Evolutionary conservation across 2,329 filamentous ascomycete species (phyloP).

Genomic region (Diaporthe amygdali): DNA sequence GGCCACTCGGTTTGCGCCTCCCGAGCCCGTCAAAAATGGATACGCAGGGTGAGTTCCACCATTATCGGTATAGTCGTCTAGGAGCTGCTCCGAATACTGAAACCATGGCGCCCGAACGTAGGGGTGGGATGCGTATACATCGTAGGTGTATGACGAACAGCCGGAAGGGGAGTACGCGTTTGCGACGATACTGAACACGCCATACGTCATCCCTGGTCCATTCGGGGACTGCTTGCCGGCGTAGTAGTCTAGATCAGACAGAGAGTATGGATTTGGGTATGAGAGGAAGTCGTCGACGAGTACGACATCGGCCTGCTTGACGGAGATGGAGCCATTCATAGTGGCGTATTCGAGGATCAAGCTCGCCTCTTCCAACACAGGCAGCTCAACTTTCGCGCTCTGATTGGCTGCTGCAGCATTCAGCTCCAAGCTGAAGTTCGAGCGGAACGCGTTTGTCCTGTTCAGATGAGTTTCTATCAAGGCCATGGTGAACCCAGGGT

Average conservation of each 20-base stretch:
- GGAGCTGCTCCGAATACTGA: slow-evolving; percentile 25
- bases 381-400: slow-evolving; percentile 1
- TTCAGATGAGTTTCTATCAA: slow-evolving; percentile 60
- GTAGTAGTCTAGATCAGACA: slow-evolving; percentile 23
- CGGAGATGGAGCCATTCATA: slow-evolving; percentile 64
- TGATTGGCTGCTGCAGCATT: slow-evolving; percentile 43
- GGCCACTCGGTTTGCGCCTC: slow-evolving; percentile 22
- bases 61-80: slow-evolving; percentile 23
- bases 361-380: slow-evolving; percentile 39
- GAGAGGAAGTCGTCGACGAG: slow-evolving; percentile 24
- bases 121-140: slow-evolving; percentile 14
- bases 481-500: slow-evolving; percentile 72
- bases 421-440: slow-evolving; percentile 54
- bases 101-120: slow-evolving; percentile 24
- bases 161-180: slow-evolving; percentile 22
- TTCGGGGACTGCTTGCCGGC: slow-evolving; percentile 19
- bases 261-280: slow-evolving; percentile 19
- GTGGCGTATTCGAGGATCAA: slow-evolving; percentile 67
- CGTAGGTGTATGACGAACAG: slow-evolving; percentile 22
- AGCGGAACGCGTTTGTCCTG: slow-evolving; percentile 62
- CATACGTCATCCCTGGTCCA: slow-evolving; percentile 25
- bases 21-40: slow-evolving; percentile 21
- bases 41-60: slow-evolving; percentile 23
- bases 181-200: slow-evolving; percentile 24
- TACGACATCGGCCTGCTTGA: slow-evolving; percentile 26